Evolutionary conservation across 306 rosid genomes (phyloP).

Genomic region (Prunus armeniaca): DNA sequence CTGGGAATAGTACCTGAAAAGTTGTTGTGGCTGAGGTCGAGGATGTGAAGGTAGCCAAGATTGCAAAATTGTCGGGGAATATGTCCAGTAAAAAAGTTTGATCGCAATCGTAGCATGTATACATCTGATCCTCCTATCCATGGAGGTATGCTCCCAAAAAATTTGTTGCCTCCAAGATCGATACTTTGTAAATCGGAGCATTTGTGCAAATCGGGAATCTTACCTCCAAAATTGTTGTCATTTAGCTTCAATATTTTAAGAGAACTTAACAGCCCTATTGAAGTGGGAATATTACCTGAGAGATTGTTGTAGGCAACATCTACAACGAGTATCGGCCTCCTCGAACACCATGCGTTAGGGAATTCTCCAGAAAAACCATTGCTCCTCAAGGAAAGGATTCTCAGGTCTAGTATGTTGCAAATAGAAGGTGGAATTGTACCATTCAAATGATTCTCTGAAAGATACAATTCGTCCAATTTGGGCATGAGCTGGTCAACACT

Average conservation of each 20-base stretch:
- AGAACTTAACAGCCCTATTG: neutral
- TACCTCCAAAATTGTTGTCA: neutral
- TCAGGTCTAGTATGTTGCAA: too few species aligned
- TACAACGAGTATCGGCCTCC: accelerated
- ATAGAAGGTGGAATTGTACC: too few species aligned
- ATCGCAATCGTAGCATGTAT: neutral
- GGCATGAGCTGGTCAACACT: too few species aligned
- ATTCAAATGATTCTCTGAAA: too few species aligned
- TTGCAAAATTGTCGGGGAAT: neutral
- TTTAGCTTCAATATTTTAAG: neutral
- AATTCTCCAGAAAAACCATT: too few species aligned
- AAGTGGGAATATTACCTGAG: too few species aligned
- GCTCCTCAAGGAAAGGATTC: accelerated
- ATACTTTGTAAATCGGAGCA: accelerated
- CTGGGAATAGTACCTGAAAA: neutral
- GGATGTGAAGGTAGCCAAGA: neutral
- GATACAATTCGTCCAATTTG: accelerated
- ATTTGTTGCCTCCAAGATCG: neutral
- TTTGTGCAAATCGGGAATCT: neutral
- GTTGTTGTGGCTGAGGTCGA: neutral
- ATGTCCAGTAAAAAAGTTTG: neutral
- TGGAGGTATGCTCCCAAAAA: neutral
- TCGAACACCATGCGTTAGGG: accelerated
- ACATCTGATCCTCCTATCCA: neutral
- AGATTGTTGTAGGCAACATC: too few species aligned